Conservation (phyloP, 2,329 filamentous ascomycete species). For the Capronia americana region DNA sequence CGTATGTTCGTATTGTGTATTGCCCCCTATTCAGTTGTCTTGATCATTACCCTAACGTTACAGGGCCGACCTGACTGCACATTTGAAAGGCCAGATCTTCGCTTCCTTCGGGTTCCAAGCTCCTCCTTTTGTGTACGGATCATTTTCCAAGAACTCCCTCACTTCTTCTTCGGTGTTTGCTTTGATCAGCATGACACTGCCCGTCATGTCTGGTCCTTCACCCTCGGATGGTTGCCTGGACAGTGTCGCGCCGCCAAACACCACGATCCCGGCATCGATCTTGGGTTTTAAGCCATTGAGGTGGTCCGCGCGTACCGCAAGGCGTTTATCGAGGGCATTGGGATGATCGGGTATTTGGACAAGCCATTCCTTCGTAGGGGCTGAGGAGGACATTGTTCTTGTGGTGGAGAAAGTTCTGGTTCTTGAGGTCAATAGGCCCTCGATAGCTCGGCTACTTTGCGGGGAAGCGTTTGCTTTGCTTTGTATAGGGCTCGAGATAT, state of each 20-base stretch:
- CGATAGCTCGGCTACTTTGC: not conserved
- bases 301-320: constrained; percentile 36
- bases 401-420: constrained; percentile 5
- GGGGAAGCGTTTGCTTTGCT: not conserved
- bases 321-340: constrained; percentile 60
- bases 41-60: constrained; percentile 14
- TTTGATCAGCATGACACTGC: constrained; percentile 71
- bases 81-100: constrained; percentile 44
- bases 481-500: not conserved
- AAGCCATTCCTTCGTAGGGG: constrained; percentile 65
- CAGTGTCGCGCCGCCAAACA: constrained; percentile 66
- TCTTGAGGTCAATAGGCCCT: not conserved
- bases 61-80: constrained; percentile 38
- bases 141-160: constrained; percentile 68
- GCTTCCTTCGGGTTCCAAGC: constrained; percentile 82
- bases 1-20: not conserved
- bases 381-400: constrained; percentile 29
- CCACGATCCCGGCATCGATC: constrained; percentile 33
- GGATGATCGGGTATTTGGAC: constrained; percentile 72
- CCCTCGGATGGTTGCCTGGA: constrained; percentile 69
- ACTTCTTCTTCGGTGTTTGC: constrained; percentile 75
- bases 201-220: constrained; percentile 71
- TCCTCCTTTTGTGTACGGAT: constrained; percentile 73
- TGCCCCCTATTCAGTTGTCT: not conserved
- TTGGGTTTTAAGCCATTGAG: constrained; percentile 33